These are phyloP conservation scores for Plasmodium berghei DNA, from an alignment of 169 alveolate species.

Conservation along the genomic window DNA sequence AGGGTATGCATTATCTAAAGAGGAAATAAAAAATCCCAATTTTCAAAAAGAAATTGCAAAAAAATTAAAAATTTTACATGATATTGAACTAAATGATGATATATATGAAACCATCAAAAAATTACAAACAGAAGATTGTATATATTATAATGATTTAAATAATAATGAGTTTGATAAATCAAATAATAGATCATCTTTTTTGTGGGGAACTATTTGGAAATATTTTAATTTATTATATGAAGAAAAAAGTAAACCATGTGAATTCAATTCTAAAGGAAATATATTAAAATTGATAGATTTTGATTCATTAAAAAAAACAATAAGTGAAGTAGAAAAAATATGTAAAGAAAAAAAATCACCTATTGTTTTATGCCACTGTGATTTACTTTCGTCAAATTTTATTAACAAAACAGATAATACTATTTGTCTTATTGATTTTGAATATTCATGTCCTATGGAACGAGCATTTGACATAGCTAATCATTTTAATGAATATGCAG, in stretches of 20 bases:
- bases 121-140: constrained; percentile 9
- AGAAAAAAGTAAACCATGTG: neutral
- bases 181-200: constrained; percentile 71
- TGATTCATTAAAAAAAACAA: constrained; percentile 8
- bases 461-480: constrained; percentile 87
- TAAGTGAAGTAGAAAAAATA: constrained; percentile 68
- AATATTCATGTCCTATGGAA: constrained; percentile 86
- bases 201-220: constrained; percentile 84
- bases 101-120: constrained; percentile 67
- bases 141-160: neutral
- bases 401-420: constrained; percentile 60
- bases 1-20: constrained; percentile 80
- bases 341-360: constrained; percentile 83
- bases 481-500: constrained; percentile 83
- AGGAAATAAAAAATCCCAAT: constrained; percentile 73
- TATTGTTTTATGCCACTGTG: constrained; percentile 84
- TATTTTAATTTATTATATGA: constrained; percentile 67
- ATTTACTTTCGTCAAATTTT: constrained; percentile 80
- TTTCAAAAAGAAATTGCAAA: constrained; percentile 79
- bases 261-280: constrained; percentile 37
- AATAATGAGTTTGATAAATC: neutral
- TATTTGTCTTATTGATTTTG: constrained; percentile 81
- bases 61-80: constrained; percentile 76
- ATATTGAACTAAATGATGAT: constrained; percentile 58
- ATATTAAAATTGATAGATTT: constrained; percentile 31